Percentiles rank a stretch among this genome's conserved stretches.
These are phyloP conservation scores for Stellera chamaejasme DNA, from an alignment of 345 rosid genomes.

Conservation along the genomic window DNA sequence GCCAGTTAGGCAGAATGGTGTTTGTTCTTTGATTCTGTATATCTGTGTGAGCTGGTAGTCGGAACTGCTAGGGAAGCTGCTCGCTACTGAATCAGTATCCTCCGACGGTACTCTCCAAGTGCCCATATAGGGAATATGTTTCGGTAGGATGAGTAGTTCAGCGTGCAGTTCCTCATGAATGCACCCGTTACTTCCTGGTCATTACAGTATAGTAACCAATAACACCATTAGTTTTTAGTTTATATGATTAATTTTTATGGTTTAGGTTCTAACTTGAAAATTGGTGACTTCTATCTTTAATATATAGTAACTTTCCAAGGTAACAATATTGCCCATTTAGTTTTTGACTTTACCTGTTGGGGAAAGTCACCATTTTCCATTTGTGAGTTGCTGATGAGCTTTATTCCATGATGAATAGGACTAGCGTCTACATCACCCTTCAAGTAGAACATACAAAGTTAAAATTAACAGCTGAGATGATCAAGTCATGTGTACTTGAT, in stretches of 20 bases:
- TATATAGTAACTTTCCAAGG: too few species aligned
- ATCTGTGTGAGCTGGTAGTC: too few species aligned
- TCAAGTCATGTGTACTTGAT: background rate
- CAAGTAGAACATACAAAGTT: background rate
- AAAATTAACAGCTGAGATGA: background rate
- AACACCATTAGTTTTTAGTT: too few species aligned
- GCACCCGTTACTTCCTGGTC: slow-evolving; percentile 36
- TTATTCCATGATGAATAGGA: slow-evolving; percentile 35
- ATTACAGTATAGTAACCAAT: background rate
- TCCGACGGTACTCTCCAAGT: slow-evolving; percentile 29
- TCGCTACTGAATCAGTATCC: slow-evolving; percentile 8
- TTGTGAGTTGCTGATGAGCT: slow-evolving; percentile 36
- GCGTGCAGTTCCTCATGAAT: slow-evolving; percentile 35
- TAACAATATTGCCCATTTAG: too few species aligned
- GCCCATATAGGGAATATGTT: slow-evolving; percentile 52
- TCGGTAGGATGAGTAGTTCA: slow-evolving; percentile 36
- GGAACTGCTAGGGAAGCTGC: too few species aligned
- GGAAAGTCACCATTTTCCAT: slow-evolving; percentile 56
- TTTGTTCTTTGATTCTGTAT: too few species aligned
- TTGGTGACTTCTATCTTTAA: too few species aligned
- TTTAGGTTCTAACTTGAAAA: too few species aligned
- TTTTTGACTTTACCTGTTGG: slow-evolving; percentile 24
- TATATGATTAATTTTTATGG: too few species aligned
- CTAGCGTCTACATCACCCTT: slow-evolving; percentile 25
- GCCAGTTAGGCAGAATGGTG: too few species aligned